Evolutionary conservation across 306 rosid species (phyloP).

Genomic region (Acacia confusa): DNA sequence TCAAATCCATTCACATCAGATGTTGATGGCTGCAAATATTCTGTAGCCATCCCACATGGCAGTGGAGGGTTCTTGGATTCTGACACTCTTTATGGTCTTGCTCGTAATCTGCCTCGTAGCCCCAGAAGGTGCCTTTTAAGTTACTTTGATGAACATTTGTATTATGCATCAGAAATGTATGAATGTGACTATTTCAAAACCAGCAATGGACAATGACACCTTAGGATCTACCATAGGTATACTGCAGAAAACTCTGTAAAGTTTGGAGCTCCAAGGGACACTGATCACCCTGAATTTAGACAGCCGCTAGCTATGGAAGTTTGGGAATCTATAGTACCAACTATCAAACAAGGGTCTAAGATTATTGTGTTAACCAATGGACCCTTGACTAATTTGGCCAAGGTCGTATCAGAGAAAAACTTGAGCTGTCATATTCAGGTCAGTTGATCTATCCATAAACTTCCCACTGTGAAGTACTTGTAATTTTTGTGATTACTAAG

Average conservation of each 20-base stretch:
- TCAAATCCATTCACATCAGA: conserved; percentile 46
- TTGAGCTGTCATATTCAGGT: conserved; percentile 67
- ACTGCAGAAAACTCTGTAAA: conserved; percentile 63
- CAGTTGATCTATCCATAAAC: conserved; percentile 7
- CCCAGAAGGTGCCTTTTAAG: conserved; percentile 65
- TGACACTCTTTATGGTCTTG: conserved; percentile 87
- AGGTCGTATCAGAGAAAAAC: conserved; percentile 28
- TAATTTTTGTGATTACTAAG: neutral
- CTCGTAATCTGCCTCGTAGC: conserved; percentile 76
- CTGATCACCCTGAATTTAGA: conserved; percentile 71
- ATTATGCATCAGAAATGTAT: neutral
- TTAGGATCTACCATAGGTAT: conserved; percentile 45
- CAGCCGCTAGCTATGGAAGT: conserved; percentile 73
- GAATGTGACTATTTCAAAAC: neutral
- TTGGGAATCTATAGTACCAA: conserved; percentile 63
- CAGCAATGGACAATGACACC: too few species aligned
- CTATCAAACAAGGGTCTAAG: conserved; percentile 59
- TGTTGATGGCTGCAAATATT: conserved; percentile 71
- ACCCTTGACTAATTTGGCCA: conserved; percentile 89
- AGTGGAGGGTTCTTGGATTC: conserved; percentile 86
- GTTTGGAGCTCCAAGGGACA: conserved; percentile 64
- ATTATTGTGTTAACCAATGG: conserved; percentile 84
- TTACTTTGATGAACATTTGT: neutral
- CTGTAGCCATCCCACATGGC: conserved; percentile 80
- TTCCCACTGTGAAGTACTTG: neutral